A percentile compares a stretch with the other conserved stretches of the same genome.
These are phyloP conservation scores for Hypsizygus marmoreus DNA, from an alignment of 768 basidiomycete species.

Conservation along the genomic window DNA sequence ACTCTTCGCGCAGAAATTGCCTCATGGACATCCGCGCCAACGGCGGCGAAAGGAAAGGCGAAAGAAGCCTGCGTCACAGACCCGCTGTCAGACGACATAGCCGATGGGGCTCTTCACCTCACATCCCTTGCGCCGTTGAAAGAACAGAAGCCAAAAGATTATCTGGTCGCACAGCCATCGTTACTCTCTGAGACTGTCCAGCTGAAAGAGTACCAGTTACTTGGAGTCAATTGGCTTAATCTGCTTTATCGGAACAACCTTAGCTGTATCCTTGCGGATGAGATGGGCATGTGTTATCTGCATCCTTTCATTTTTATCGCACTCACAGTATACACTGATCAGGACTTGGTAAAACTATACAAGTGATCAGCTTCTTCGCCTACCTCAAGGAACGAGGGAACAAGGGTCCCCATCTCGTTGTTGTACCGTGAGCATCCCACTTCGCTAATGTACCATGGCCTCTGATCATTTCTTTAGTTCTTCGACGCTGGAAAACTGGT, in stretches of 20 bases:
- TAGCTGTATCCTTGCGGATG: constrained; percentile 97
- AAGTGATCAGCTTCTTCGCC: constrained; percentile 97
- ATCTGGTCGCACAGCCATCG: constrained; percentile 74
- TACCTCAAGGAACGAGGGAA: constrained; percentile 79
- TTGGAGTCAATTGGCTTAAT: constrained; percentile 98
- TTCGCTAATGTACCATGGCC: neutral
- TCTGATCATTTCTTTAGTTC: constrained; percentile 52
- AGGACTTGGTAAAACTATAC: constrained; percentile 98
- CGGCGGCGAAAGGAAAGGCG: constrained; percentile 40
- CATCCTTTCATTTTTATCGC: constrained; percentile 3
- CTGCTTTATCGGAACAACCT: constrained; percentile 77
- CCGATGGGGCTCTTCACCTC: constrained; percentile 67
- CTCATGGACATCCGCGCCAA: constrained; percentile 61
- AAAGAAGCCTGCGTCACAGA: constrained; percentile 30
- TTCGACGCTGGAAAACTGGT: constrained; percentile 98
- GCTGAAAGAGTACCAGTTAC: constrained; percentile 95
- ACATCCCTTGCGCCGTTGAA: constrained; percentile 44
- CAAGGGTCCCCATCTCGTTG: constrained; percentile 86
- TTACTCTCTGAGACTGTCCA: constrained; percentile 64
- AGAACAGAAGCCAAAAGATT: constrained; percentile 54
- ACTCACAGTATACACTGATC: constrained; percentile 9
- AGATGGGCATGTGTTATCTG: constrained; percentile 78
- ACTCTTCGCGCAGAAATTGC: constrained; percentile 73
- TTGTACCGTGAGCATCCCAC: constrained; percentile 80
- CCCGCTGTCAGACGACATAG: constrained; percentile 35